Conservation (phyloP, 345 rosid species). For the Raphanus sativus region DNA sequence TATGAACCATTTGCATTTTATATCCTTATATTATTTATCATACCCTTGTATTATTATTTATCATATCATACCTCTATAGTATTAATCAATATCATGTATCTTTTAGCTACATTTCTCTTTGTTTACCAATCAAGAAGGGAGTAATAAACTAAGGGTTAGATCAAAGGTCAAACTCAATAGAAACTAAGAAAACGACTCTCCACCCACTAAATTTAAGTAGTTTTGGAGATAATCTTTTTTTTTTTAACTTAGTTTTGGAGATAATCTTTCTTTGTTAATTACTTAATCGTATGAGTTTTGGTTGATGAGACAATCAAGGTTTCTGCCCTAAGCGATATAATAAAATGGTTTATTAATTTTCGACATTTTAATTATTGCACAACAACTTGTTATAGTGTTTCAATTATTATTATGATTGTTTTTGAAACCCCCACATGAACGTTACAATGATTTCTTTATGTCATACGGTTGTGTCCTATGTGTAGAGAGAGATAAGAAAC, state of each 20-base stretch:
- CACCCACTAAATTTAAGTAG: slow-evolving; percentile 45
- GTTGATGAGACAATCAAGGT: slow-evolving; percentile 37
- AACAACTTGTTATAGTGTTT: slow-evolving; percentile 35
- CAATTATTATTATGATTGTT: slow-evolving; percentile 26
- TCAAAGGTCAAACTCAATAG: slow-evolving; percentile 27
- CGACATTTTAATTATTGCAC: background rate
- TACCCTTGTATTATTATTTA: too few relatives aligned
- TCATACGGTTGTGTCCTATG: slow-evolving; percentile 21
- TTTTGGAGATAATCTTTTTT: slow-evolving; percentile 30
- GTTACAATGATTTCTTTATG: slow-evolving; percentile 38
- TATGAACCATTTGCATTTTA: background rate
- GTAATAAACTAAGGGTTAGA: slow-evolving; percentile 30
- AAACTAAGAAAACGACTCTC: slow-evolving; percentile 58
- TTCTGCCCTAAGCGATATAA: slow-evolving; percentile 11
- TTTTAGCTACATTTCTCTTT: slow-evolving; percentile 19
- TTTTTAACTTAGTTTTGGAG: slow-evolving; percentile 16
- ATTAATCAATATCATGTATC: background rate
- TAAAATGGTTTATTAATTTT: background rate
- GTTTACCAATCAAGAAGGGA: slow-evolving; percentile 27
- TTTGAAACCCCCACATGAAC: slow-evolving; percentile 40
- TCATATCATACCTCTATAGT: background rate
- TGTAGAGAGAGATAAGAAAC: background rate
- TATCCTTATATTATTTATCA: background rate
- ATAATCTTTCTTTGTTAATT: slow-evolving; percentile 30
- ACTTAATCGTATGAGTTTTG: slow-evolving; percentile 9